phyloP scores from a whole-genome alignment of 495 filamentous ascomycete genomes.

The Penicillium robsamsonii region DNA sequence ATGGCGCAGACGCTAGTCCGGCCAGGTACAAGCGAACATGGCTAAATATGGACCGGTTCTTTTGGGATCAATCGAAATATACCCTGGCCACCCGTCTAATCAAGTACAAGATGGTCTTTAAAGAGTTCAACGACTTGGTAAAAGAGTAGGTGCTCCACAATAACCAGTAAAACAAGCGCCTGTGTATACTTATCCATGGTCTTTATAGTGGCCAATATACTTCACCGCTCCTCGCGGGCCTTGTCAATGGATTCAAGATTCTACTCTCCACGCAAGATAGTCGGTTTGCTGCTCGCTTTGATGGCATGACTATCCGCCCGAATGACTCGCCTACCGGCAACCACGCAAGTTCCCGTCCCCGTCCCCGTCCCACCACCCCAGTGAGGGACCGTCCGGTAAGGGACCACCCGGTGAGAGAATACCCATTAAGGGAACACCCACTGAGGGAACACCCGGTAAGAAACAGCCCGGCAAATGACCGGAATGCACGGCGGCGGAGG shows the following conservation, averaged over 20 bases:
- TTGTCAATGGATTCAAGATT: conserved; percentile 35
- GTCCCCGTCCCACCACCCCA: not conserved
- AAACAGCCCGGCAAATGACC: conserved; percentile 31
- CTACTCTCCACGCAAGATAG: conserved; percentile 41
- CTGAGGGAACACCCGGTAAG: conserved; percentile 18
- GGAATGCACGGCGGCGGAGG: conserved; percentile 30
- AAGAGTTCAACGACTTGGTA: conserved; percentile 46
- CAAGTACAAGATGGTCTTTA: conserved; percentile 52
- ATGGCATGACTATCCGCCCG: conserved; percentile 36
- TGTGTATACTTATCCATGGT: conserved; percentile 9
- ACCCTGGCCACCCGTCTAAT: conserved; percentile 51
- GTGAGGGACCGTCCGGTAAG: not conserved
- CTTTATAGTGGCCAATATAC: conserved; percentile 31
- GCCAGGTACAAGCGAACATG: conserved; percentile 51
- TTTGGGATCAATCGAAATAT: conserved; percentile 51
- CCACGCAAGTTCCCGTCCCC: conserved; percentile 21
- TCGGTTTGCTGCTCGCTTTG: conserved; percentile 35
- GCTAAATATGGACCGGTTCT: conserved; percentile 48
- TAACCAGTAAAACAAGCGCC: not conserved
- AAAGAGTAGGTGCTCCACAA: conserved; percentile 38
- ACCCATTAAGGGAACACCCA: not conserved
- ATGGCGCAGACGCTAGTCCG: conserved; percentile 32
- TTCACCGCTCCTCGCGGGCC: conserved; percentile 28
- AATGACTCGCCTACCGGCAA: conserved; percentile 30
- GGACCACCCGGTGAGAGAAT: not conserved